Evolutionary conservation across 2,329 filamentous ascomycete species (phyloP), one percentile per base, ranked within the genome.

Genomic region (Colletotrichum sp.): DNA sequence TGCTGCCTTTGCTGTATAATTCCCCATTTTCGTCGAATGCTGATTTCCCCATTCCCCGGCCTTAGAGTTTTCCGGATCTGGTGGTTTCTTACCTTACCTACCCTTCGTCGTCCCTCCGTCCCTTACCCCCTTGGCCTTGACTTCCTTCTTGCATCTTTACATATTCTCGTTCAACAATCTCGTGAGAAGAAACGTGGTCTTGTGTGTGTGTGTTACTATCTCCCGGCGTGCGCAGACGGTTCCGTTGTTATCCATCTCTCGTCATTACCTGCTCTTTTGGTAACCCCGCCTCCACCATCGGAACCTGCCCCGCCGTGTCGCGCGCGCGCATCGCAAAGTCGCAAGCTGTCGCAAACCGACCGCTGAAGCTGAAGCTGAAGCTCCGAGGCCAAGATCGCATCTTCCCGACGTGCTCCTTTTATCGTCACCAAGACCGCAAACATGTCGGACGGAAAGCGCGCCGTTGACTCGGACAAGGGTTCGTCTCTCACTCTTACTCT

Each of bases 381-480:
- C 52, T 28, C 39, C 58, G 61, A 25, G 12, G 30, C 60, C n/a
- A 25, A 58, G 66, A 43, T 58, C 32, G 27, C 56, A 75, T 55
- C 70, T 34, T 30, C 39, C 30, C 6, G 16, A 13, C 28, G 8
- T 30, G 13, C 32, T 27, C 16, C 28, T 27, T 5, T 18, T 22
- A 48, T n/a, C 43, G 8, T 48, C 6, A 22, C 6, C 43, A 22
- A 10, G 6, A 43, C 61, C 60, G 69, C 73, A 48, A 70, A 69
- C 55, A 77, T 77, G 76, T 74, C 76, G 30, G 76, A 77, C 75
- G 76, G 77, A 16, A 81, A 80, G 70, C 83, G 81, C 34, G 81
- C 77, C n/a, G 84, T 85, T 66, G 83, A 86, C 74, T 86, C 85
- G 6, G 80, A 85, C 75, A 87, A 84, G 81, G 84, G 86, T 85